phyloP scores from a whole-genome alignment of 768 basidiomycete species.

The Leccinum barrowsii region DNA sequence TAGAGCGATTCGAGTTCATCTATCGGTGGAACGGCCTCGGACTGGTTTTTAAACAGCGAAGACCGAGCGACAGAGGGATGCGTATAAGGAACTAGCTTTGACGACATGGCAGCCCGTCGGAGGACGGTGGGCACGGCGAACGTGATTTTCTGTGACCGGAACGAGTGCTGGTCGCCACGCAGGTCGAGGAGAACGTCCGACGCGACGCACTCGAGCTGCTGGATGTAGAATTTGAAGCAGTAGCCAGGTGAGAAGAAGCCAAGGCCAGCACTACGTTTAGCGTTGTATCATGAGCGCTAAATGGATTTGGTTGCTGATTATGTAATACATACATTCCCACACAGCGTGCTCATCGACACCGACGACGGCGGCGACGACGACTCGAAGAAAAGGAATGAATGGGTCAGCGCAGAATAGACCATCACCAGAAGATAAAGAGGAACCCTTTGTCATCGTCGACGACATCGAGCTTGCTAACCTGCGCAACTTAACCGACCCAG shows the following conservation, averaged over 20 bases:
- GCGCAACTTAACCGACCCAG: slow-evolving; percentile 25
- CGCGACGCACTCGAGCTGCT: slow-evolving; percentile 13
- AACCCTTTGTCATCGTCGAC: neutral
- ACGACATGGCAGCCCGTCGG: slow-evolving; percentile 47
- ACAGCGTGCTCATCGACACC: slow-evolving; percentile 7
- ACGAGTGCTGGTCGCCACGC: slow-evolving; percentile 8
- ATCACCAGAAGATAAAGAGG: neutral
- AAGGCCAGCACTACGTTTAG: slow-evolving; percentile 23
- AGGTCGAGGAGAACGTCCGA: slow-evolving; percentile 11
- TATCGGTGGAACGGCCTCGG: slow-evolving; percentile 65
- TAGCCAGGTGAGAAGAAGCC: slow-evolving; percentile 24
- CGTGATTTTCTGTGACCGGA: slow-evolving; percentile 8
- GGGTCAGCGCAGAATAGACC: slow-evolving; percentile 1
- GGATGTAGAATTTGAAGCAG: slow-evolving; percentile 15
- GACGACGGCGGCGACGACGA: neutral
- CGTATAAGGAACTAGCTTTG: slow-evolving; percentile 51
- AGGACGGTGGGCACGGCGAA: neutral
- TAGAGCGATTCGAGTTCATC: slow-evolving; percentile 70
- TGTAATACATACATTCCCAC: slow-evolving; percentile 26
- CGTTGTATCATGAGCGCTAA: slow-evolving; percentile 28
- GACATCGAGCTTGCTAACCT: slow-evolving; percentile 35
- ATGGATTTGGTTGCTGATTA: slow-evolving; percentile 28
- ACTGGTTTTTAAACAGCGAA: slow-evolving; percentile 55
- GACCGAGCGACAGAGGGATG: slow-evolving; percentile 52
- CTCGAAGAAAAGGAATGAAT: slow-evolving; percentile 5